Percentiles rank a stretch among this genome's conserved stretches.
Conservation (phyloP, 352 stramenopile species). For the Globisporangium paddicum region DNA sequence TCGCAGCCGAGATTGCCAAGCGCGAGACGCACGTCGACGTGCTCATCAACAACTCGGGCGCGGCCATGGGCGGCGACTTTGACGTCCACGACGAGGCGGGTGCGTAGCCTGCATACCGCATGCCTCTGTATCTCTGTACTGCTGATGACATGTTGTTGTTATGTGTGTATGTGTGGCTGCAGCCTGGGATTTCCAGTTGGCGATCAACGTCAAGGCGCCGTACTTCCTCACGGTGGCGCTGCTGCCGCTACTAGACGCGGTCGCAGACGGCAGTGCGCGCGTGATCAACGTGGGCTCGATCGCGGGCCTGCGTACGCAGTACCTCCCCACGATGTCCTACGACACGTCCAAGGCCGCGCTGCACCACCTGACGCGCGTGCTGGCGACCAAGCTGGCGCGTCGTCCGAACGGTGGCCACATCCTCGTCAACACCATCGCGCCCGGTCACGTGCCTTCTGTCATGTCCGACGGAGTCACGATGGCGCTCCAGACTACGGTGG, state of each 20-base stretch:
- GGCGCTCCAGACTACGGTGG: conserved; percentile 33
- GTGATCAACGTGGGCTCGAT: conserved; percentile 79
- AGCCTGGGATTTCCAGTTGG: conserved; percentile 91
- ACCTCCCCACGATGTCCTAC: conserved; percentile 91
- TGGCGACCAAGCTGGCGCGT: conserved; percentile 88
- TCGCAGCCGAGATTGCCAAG: conserved; percentile 69
- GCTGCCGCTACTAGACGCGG: conserved; percentile 83
- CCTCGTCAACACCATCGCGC: conserved; percentile 94
- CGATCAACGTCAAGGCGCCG: conserved; percentile 93
- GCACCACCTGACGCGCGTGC: conserved; percentile 91
- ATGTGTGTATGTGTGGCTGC: neutral
- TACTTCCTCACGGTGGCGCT: conserved; percentile 92
- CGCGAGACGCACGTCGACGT: conserved; percentile 82
- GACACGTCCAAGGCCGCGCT: conserved; percentile 93
- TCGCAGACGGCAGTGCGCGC: conserved; percentile 32
- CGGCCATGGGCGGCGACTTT: conserved; percentile 31
- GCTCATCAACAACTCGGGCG: conserved; percentile 94
- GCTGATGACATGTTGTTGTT: neutral
- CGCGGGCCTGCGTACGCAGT: conserved; percentile 79
- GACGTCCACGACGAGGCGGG: neutral
- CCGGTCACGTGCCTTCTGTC: conserved; percentile 87
- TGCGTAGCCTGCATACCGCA: neutral
- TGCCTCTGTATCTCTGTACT: too few species aligned
- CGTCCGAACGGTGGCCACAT: conserved; percentile 83
- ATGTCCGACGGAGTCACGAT: conserved; percentile 85